Base-by-base conservation (phyloP, 2,329 filamentous ascomycete species). In the Epichloe gansuensis region DNA sequence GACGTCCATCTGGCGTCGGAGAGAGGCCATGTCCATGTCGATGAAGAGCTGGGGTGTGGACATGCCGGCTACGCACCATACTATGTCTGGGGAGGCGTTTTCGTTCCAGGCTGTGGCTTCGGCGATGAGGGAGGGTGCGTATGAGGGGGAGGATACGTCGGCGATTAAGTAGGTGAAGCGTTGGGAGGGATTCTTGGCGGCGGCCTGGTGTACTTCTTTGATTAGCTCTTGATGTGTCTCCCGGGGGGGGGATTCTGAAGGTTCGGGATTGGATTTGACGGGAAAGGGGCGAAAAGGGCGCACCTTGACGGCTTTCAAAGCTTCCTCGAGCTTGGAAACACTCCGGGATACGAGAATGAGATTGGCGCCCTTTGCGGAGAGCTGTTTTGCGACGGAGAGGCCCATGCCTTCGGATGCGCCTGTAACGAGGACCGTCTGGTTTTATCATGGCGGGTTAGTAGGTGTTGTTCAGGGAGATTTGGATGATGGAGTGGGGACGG, bases 371-470 rank as follows among this genome's bases (percentile, higher is more conserved):
- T 89, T 90, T 48, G 78, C 73, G 3, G 91, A 78, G 44, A 98
- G 80, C 58, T 89, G 76, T 49, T 80, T 76, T 5, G 84, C 89
- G 21, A 84, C 80, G 49, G 81, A 81, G 59, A 83, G 81, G 54
- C 93, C 93, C 85, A 96, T 88, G 53, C 93, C 93, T 64, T 96
- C 87, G 0, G 93, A 96, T 35, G 84, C 89, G 46, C 93, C 93
- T 0, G 93, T 98, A 50, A 98, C 74, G 51, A 97, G 74, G 50
- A 94, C 76, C 2, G 90, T 95, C 89, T 95, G 48, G 12, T 31
- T 31, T 31, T 31, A 31, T 9, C 27, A 31, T 11, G 25, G 50
- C 9, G 12, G 35, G 52, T 54, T 23, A 49, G 39, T 40, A 56
- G 51, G 17, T 21, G 7, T 9, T 50, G 12, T 41, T 39, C n/a